Conservation (phyloP, 345 rosid genomes). For the Gossypium ekmanianum region DNA sequence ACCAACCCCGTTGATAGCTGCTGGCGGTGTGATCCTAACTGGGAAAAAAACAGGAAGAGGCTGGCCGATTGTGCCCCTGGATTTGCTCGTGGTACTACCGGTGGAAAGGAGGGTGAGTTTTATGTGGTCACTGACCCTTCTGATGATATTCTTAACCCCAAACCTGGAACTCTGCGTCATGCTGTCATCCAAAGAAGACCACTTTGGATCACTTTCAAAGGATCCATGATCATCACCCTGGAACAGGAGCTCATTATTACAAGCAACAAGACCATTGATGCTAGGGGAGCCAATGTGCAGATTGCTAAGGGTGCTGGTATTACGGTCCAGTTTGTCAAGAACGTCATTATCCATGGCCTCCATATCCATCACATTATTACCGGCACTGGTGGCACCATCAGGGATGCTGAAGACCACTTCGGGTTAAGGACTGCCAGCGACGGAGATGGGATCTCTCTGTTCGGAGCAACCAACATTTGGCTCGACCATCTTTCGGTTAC, state of each 20-base stretch:
- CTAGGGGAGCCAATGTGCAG: constrained; percentile 56
- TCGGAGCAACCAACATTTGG: constrained; percentile 60
- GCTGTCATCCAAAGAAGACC: constrained; percentile 49
- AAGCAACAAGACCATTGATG: constrained; percentile 74
- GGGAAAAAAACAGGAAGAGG: no score
- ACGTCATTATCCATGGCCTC: constrained; percentile 20
- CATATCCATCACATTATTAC: constrained; percentile 53
- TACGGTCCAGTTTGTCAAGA: constrained; percentile 48
- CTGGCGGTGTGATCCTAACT: constrained; percentile 31
- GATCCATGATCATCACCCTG: constrained; percentile 57
- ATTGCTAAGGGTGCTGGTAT: constrained; percentile 63
- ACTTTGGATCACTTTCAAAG: neutral
- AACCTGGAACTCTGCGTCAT: constrained; percentile 55
- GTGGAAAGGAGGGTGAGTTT: constrained; percentile 32
- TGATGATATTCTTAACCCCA: constrained; percentile 59
- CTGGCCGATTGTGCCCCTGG: no score
- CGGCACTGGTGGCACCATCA: constrained; percentile 54
- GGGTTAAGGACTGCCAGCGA: constrained; percentile 38
- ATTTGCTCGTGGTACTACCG: no score
- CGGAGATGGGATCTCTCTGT: constrained; percentile 75
- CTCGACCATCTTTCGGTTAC: constrained; percentile 76
- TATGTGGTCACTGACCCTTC: constrained; percentile 60
- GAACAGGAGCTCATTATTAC: constrained; percentile 59
- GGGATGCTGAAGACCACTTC: constrained; percentile 50
- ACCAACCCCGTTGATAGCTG: constrained; percentile 74